Conservation (phyloP, 2,329 filamentous ascomycete species). For the Graphilbum ipis-grandicollis region DNA sequence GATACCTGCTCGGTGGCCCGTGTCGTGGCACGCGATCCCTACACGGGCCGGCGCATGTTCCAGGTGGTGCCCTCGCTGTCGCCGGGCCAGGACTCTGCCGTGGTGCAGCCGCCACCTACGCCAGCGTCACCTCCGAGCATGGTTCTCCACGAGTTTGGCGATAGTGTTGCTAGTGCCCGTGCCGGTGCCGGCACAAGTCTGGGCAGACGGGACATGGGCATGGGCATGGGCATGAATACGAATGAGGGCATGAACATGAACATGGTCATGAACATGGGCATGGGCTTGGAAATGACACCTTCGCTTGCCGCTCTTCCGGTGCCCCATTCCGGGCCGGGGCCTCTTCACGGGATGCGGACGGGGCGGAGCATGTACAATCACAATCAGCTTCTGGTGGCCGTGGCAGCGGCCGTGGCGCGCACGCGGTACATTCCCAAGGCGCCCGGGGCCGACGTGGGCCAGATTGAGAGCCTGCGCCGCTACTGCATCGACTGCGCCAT, state of each 20-base stretch:
- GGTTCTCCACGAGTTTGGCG: not conserved
- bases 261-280: not conserved
- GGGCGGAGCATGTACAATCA: not conserved
- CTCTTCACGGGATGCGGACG: too few species aligned
- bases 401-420: not conserved
- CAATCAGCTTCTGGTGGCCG: not conserved
- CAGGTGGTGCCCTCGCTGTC: slow-evolving; percentile 1
- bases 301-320: too few species aligned
- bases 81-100: not conserved
- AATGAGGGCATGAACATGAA: not conserved
- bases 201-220: not conserved
- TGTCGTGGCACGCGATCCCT: slow-evolving; percentile 6
- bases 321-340: too few species aligned
- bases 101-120: slow-evolving; percentile 1
- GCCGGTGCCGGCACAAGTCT: not conserved
- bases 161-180: not conserved
- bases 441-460: slow-evolving; percentile 6
- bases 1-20: slow-evolving; percentile 2
- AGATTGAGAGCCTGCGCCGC: slow-evolving; percentile 8
- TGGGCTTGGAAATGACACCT: not conserved
- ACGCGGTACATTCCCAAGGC: slow-evolving; percentile 4
- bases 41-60: slow-evolving; percentile 6
- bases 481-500: slow-evolving; percentile 10
- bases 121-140: slow-evolving; percentile 1
- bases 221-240: not conserved